These are phyloP conservation scores for Xylariaceae sp. DNA, from an alignment of 2,329 filamentous ascomycete genomes.

Conservation along the genomic window DNA sequence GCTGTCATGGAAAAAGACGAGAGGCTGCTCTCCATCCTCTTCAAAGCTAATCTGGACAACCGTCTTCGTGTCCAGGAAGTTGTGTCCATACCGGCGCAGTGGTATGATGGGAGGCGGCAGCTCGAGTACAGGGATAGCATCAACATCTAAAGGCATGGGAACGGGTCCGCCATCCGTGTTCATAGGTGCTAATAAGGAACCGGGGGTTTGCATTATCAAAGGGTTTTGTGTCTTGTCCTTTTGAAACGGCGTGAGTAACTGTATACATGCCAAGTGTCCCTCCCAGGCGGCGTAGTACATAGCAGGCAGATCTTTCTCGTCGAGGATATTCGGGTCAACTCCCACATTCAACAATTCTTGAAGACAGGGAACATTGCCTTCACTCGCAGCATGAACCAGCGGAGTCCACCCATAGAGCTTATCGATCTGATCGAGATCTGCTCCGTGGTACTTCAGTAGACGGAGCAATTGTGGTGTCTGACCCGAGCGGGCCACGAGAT, in stretches of 20 bases:
- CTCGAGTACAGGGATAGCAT: constrained; percentile 88
- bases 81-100: constrained; percentile 89
- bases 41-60: constrained; percentile 92
- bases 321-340: constrained; percentile 72
- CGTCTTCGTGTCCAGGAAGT: constrained; percentile 96
- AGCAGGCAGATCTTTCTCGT: constrained; percentile 89
- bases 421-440: constrained; percentile 86
- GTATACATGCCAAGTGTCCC: constrained; percentile 92
- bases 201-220: constrained; percentile 39
- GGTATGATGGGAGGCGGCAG: constrained; percentile 95
- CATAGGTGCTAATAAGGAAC: constrained; percentile 37
- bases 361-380: constrained; percentile 87
- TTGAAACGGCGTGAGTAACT: constrained; percentile 66
- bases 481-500: constrained; percentile 86
- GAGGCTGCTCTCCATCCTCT: constrained; percentile 66
- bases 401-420: constrained; percentile 98
- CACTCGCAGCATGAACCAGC: constrained; percentile 90
- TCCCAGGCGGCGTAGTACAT: constrained; percentile 99
- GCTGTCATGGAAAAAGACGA: constrained; percentile 94
- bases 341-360: constrained; percentile 75
- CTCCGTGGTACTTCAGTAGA: constrained; percentile 78
- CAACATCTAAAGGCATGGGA: constrained; percentile 68
- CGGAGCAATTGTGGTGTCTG: constrained; percentile 75
- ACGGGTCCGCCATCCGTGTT: constrained; percentile 48
- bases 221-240: constrained; percentile 41